A percentile compares a stretch with the other conserved stretches of the same genome.
Conservation (phyloP, 495 filamentous ascomycete genomes). For the Aspergillus bertholletiae region DNA sequence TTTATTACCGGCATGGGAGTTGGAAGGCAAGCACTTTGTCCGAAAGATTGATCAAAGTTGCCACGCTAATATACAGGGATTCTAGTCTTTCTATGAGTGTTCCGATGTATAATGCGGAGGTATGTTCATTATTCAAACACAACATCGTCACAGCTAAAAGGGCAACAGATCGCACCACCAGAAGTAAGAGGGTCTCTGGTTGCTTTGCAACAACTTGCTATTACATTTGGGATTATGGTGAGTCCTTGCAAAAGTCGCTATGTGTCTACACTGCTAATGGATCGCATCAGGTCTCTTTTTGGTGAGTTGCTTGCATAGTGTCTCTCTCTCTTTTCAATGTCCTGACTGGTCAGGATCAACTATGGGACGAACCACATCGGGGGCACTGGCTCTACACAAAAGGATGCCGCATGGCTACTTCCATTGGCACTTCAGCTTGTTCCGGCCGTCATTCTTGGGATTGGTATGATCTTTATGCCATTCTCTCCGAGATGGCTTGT, state of each 20-base stretch:
- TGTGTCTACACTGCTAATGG: not conserved
- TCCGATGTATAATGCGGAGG: slow-evolving; percentile 61
- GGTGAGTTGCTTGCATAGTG: not conserved
- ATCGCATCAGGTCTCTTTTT: slow-evolving; percentile 10
- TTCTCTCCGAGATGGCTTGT: slow-evolving; percentile 71
- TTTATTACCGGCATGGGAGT: slow-evolving; percentile 60
- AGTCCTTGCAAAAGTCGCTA: not conserved
- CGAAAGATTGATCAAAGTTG: too few relatives aligned
- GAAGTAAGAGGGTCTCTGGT: slow-evolving; percentile 64
- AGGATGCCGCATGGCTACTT: slow-evolving; percentile 1
- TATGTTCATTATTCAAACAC: slow-evolving; percentile 17
- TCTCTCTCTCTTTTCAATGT: not conserved
- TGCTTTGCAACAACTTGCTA: slow-evolving; percentile 70
- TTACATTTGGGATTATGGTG: slow-evolving; percentile 76
- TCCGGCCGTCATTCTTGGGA: slow-evolving; percentile 54
- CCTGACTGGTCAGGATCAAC: slow-evolving; percentile 14
- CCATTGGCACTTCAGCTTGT: slow-evolving; percentile 9
- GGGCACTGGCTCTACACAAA: not conserved
- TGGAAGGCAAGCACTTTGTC: slow-evolving; percentile 8
- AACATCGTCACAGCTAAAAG: not conserved
- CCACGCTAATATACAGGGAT: not conserved
- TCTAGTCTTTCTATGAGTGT: slow-evolving; percentile 8
- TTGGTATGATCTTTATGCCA: slow-evolving; percentile 68
- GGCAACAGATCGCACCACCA: slow-evolving; percentile 31
- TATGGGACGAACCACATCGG: slow-evolving; percentile 3